Percentiles rank a stretch among this genome's conserved stretches.
Conservation (phyloP, 2,329 filamentous ascomycete species). For the Colletotrichum lini region DNA sequence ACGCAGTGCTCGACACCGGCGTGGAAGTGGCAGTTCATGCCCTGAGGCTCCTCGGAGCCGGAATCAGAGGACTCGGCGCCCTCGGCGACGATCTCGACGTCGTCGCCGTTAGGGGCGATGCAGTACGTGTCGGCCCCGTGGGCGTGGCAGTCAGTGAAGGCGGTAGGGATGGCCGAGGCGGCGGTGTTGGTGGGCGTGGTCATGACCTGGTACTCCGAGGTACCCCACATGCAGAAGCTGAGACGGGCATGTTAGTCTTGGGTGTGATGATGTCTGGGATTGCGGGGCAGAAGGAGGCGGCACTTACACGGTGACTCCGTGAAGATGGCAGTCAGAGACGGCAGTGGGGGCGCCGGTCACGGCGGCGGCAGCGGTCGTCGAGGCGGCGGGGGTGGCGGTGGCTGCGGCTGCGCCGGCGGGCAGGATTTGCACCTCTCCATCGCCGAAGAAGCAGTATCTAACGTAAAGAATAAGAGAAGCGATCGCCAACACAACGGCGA, state of each 20-base stretch:
- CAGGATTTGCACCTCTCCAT: conserved; percentile 59
- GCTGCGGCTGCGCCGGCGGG: conserved; percentile 41
- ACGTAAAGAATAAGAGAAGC: conserved; percentile 9
- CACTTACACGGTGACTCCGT: conserved; percentile 57
- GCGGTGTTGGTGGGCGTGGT: conserved; percentile 62
- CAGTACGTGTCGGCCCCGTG: conserved; percentile 75
- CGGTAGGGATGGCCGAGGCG: conserved; percentile 69
- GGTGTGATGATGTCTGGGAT: not conserved
- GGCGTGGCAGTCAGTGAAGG: conserved; percentile 76
- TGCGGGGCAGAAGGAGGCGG: too few species aligned
- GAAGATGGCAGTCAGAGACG: conserved; percentile 59
- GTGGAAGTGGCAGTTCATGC: conserved; percentile 79
- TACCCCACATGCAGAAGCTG: conserved; percentile 62
- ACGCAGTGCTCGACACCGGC: conserved; percentile 76
- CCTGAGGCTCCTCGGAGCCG: conserved; percentile 45
- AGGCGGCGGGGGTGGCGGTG: conserved; percentile 33
- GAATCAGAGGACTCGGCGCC: conserved; percentile 43
- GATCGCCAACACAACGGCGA: not conserved
- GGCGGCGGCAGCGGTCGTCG: conserved; percentile 6
- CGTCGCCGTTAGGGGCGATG: conserved; percentile 69
- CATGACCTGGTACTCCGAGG: conserved; percentile 59
- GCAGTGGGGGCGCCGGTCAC: conserved; percentile 50
- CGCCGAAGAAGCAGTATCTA: conserved; percentile 61
- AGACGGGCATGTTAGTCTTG: conserved; percentile 24
- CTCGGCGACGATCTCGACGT: conserved; percentile 69